These are phyloP conservation scores for Sechiopsis laciniata DNA, from an alignment of 306 rosid genomes.

Conservation along the genomic window DNA sequence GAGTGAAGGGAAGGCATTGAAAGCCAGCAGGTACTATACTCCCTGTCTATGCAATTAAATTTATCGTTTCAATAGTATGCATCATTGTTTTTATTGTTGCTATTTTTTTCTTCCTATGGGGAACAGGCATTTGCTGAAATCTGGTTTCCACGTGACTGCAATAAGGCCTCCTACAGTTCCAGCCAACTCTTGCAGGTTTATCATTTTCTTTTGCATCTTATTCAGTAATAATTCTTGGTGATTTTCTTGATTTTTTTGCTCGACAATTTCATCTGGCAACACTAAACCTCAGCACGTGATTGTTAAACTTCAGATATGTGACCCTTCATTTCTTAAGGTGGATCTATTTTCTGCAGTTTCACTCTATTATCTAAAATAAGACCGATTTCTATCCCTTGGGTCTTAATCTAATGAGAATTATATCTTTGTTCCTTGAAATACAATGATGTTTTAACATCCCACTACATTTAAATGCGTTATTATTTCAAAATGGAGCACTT, in stretches of 20 bases:
- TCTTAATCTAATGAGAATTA: background rate
- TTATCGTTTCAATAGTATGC: background rate
- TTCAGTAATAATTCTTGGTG: background rate
- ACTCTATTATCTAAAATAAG: background rate
- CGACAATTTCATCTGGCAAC: background rate
- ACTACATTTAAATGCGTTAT: background rate
- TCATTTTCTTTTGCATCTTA: conserved; percentile 8
- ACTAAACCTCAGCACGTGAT: background rate
- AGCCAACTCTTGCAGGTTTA: conserved; percentile 91
- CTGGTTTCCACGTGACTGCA: conserved; percentile 94
- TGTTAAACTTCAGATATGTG: background rate
- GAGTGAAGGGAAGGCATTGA: conserved; percentile 74
- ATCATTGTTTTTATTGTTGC: background rate
- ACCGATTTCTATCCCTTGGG: background rate
- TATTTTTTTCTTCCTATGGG: conserved; percentile 18
- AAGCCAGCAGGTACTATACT: conserved; percentile 61
- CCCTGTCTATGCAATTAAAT: background rate
- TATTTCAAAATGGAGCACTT: conserved; percentile 5
- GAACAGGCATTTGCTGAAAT: conserved; percentile 67
- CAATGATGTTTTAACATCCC: background rate
- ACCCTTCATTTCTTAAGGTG: background rate
- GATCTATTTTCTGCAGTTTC: background rate
- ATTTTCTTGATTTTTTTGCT: background rate
- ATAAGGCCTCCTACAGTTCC: conserved; percentile 96
- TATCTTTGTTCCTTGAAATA: background rate